A percentile compares a stretch with the other conserved stretches of the same genome.
phyloP scores from a whole-genome alignment of 2,329 filamentous ascomycete species.

The Exophiala bonariae region DNA sequence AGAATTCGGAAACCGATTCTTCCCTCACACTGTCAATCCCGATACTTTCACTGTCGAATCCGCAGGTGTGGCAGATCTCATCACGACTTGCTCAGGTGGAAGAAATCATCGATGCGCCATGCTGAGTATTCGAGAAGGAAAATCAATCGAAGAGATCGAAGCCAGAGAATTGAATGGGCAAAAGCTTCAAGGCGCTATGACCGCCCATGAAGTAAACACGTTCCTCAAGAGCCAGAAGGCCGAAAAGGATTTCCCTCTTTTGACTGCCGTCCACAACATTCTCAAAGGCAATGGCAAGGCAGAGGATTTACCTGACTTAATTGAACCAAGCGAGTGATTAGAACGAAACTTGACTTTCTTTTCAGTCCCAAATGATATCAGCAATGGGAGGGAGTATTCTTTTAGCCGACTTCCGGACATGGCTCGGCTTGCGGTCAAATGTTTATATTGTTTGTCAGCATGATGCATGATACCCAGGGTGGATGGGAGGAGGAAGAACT shows the following conservation, averaged over 20 bases:
- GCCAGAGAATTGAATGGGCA: conserved; percentile 89
- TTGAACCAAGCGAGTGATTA: conserved; percentile 42
- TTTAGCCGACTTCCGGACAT: background rate
- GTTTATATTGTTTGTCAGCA: conserved; percentile 9
- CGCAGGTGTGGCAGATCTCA: conserved; percentile 90
- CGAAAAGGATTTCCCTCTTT: conserved; percentile 84
- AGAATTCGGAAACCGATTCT: conserved; percentile 91
- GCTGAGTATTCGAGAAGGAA: conserved; percentile 76
- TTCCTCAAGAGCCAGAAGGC: conserved; percentile 78
- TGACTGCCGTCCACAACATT: conserved; percentile 85
- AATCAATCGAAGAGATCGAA: conserved; percentile 85
- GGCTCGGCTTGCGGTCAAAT: background rate
- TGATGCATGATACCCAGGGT: conserved; percentile 20
- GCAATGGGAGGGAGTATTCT: background rate
- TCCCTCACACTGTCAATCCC: conserved; percentile 74
- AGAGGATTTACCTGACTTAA: conserved; percentile 75
- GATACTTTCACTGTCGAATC: conserved; percentile 96
- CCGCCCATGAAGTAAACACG: conserved; percentile 84
- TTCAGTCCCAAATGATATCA: no score
- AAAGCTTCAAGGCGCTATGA: conserved; percentile 92
- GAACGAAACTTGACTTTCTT: no score
- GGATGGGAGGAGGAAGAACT: no score
- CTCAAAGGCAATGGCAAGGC: conserved; percentile 74
- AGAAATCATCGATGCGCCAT: conserved; percentile 94
- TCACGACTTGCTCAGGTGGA: conserved; percentile 89